phyloP scores from a whole-genome alignment of 768 basidiomycete species.

The Boletellus emodensis region DNA sequence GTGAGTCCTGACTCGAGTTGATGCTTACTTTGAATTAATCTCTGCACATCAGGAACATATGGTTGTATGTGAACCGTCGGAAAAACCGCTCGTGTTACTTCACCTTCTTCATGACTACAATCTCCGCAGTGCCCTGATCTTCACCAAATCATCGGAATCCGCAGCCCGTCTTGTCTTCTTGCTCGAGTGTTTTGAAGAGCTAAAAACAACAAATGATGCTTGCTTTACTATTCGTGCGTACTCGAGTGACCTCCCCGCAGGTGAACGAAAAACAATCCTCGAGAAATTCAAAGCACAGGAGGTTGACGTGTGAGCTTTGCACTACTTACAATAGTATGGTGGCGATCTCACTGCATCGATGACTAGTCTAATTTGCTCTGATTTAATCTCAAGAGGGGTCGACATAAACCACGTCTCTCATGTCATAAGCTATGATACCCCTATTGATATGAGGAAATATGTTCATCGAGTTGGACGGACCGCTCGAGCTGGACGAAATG shows the following conservation, averaged over 20 bases:
- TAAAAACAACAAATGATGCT: constrained; percentile 24
- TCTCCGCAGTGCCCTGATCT: constrained; percentile 76
- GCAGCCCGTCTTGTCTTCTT: constrained; percentile 77
- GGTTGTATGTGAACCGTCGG: constrained; percentile 69
- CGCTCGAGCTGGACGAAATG: constrained; percentile 84
- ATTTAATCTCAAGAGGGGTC: constrained; percentile 92
- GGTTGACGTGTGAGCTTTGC: constrained; percentile 68
- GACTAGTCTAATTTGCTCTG: constrained; percentile 87
- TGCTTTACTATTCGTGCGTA: constrained; percentile 61
- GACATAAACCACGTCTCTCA: constrained; percentile 90
- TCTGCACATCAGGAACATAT: constrained; percentile 69
- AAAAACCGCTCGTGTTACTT: constrained; percentile 88
- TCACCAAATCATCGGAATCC: constrained; percentile 96
- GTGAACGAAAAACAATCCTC: constrained; percentile 73
- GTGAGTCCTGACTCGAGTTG: constrained; percentile 38
- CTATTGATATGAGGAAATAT: constrained; percentile 97
- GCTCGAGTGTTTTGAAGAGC: constrained; percentile 75
- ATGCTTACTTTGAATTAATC: not conserved
- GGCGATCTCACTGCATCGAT: constrained; percentile 4
- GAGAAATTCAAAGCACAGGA: constrained; percentile 78
- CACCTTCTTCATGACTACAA: constrained; percentile 66
- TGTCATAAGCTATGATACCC: constrained; percentile 93
- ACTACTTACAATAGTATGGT: not conserved
- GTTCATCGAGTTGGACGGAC: constrained; percentile 97
- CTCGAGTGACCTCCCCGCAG: constrained; percentile 76